A percentile compares a stretch with the other conserved stretches of the same genome.
These are phyloP conservation scores for Aaosphaeria arxii DNA, from an alignment of 2,329 filamentous ascomycete genomes.

Conservation along the genomic window DNA sequence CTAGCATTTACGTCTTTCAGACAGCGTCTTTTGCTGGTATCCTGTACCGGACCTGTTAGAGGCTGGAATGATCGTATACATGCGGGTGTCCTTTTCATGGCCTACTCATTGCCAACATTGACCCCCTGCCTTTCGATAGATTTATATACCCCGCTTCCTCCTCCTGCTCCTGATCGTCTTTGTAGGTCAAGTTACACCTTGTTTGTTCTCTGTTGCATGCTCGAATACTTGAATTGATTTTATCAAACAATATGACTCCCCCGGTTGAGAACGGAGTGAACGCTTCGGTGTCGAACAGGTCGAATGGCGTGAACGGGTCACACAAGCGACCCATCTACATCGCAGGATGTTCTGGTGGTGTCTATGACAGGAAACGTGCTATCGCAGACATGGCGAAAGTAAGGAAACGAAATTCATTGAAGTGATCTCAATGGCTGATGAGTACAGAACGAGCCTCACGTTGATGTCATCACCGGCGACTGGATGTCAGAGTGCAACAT, in stretches of 20 bases:
- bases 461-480: slow-evolving; percentile 21
- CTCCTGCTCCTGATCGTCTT: too few species aligned
- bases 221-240: background rate
- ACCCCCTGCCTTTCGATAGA: too few species aligned
- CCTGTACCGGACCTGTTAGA: too few species aligned
- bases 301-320: slow-evolving; percentile 9
- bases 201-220: background rate
- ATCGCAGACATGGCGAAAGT: slow-evolving; percentile 21
- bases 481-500: slow-evolving; percentile 27
- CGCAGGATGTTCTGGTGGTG: slow-evolving; percentile 19
- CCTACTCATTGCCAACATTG: too few species aligned
- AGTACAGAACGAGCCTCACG: slow-evolving; percentile 15
- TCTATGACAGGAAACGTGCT: slow-evolving; percentile 18
- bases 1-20: too few species aligned
- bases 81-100: too few species aligned
- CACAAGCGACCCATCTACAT: slow-evolving; percentile 17
- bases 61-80: too few species aligned
- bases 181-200: background rate
- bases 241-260: slow-evolving; percentile 3
- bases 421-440: slow-evolving; percentile 5
- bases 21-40: too few species aligned
- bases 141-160: too few species aligned
- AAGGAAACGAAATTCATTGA: background rate
- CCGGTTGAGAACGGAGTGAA: slow-evolving; percentile 11
- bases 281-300: slow-evolving; percentile 4